Evolutionary conservation across 2,329 filamentous ascomycete genomes (phyloP).

Genomic region (Aspergillus puulaauensis): DNA sequence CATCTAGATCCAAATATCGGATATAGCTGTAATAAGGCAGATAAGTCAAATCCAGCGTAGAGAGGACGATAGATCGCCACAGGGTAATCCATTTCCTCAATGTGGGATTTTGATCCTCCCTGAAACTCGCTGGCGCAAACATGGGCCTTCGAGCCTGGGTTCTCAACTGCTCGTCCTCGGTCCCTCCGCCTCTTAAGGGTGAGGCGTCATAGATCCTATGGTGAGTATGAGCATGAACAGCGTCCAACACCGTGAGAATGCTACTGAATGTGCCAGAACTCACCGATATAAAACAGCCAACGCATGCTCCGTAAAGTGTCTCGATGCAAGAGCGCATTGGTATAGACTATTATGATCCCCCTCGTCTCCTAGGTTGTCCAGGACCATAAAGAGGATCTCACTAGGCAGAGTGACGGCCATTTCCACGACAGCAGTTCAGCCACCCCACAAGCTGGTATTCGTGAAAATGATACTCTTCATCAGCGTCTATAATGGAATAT

Average conservation of each 20-base stretch:
- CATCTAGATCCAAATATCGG: slow-evolving; percentile 61
- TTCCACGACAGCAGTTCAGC: slow-evolving; percentile 3
- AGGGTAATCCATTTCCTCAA: slow-evolving; percentile 61
- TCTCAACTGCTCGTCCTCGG: slow-evolving; percentile 45
- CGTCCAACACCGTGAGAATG: not conserved
- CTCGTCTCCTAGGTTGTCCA: slow-evolving; percentile 25
- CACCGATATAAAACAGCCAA: slow-evolving; percentile 27
- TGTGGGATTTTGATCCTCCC: slow-evolving; percentile 47
- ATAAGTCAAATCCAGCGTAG: slow-evolving; percentile 59
- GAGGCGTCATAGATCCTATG: slow-evolving; percentile 50
- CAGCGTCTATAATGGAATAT: not conserved
- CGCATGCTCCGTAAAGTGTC: slow-evolving; percentile 22
- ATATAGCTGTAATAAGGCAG: slow-evolving; percentile 72
- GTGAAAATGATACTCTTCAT: not conserved
- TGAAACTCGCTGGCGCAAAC: slow-evolving; percentile 21
- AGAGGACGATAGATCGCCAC: slow-evolving; percentile 69
- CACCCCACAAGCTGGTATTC: not conserved
- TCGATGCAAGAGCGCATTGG: slow-evolving; percentile 28
- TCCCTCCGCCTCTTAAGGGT: slow-evolving; percentile 45
- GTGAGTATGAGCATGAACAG: slow-evolving; percentile 6
- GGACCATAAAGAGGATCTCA: slow-evolving; percentile 28
- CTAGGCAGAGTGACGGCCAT: slow-evolving; percentile 22
- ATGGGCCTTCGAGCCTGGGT: slow-evolving; percentile 21
- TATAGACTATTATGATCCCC: slow-evolving; percentile 27
- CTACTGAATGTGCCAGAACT: not conserved